phyloP scores from a whole-genome alignment of 495 filamentous ascomycete genomes.

The Daldinia grandis region DNA sequence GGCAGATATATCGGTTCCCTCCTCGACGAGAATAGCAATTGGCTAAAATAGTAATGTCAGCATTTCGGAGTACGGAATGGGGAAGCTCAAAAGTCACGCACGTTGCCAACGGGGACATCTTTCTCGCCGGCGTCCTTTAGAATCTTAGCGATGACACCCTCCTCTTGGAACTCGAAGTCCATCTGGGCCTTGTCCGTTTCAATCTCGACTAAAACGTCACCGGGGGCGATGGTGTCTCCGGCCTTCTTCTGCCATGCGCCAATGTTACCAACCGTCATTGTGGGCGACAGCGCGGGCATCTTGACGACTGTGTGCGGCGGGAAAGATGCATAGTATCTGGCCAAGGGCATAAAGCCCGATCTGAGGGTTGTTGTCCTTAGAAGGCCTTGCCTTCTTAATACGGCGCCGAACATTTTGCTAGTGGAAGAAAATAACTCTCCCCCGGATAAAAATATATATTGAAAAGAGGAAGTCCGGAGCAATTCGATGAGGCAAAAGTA shows the following conservation, averaged over 20 bases:
- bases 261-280: conserved; percentile 97
- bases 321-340: conserved; percentile 73
- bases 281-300: conserved; percentile 98
- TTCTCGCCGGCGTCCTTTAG: conserved; percentile 93
- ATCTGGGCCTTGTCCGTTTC: conserved; percentile 99
- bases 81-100: conserved; percentile 61
- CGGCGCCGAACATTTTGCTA: conserved; percentile 62
- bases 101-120: conserved; percentile 93
- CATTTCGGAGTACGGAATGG: conserved; percentile 39
- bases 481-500: conserved; percentile 31
- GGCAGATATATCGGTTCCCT: conserved; percentile 81
- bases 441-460: conserved; percentile 18
- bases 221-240: conserved; percentile 86
- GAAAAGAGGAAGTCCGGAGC: conserved; percentile 31
- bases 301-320: conserved; percentile 93
- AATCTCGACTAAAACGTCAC: conserved; percentile 99
- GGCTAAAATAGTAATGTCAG: conserved; percentile 69
- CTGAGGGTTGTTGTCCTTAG: conserved; percentile 54
- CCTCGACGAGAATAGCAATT: conserved; percentile 94
- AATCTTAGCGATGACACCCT: conserved; percentile 94
- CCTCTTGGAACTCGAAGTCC: conserved; percentile 99
- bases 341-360: conserved; percentile 55
- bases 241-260: conserved; percentile 97
- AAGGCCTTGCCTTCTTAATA: conserved; percentile 63
- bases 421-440: conserved; percentile 46